phyloP scores from a whole-genome alignment of 2,329 filamentous ascomycete genomes.

The Fusarium guadeloupense region DNA sequence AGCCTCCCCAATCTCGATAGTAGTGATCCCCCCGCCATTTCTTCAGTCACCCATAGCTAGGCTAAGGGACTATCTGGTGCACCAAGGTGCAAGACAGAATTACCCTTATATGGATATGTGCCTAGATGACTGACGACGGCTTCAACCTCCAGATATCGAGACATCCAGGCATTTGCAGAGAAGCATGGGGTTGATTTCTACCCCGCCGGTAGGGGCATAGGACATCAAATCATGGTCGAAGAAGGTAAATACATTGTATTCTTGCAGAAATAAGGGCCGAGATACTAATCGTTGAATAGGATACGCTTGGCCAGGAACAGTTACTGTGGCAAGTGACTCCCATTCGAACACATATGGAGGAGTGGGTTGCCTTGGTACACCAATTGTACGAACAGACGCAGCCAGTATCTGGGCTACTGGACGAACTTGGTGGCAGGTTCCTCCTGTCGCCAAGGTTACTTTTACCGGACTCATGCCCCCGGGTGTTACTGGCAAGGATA shows the following conservation, averaged over 20 bases:
- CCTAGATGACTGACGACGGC: not conserved
- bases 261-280: fast-evolving
- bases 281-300: conserved; percentile 44
- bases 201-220: conserved; percentile 81
- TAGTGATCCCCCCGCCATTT: no score
- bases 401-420: conserved; percentile 86
- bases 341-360: conserved; percentile 82
- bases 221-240: conserved; percentile 92
- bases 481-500: conserved; percentile 92
- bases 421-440: conserved; percentile 88
- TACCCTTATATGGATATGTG: no score
- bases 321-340: conserved; percentile 79
- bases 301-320: conserved; percentile 83
- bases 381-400: conserved; percentile 88
- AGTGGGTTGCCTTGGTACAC: conserved; percentile 49
- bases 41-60: no score
- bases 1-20: no score
- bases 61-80: no score
- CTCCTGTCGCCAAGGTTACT: conserved; percentile 82
- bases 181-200: conserved; percentile 82
- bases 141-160: not conserved
- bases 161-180: conserved; percentile 82
- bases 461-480: conserved; percentile 77
- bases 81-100: no score
- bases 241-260: conserved; percentile 24